Percentiles rank a stretch among this genome's conserved stretches.
These are phyloP conservation scores for Excoecaria agallocha DNA, from an alignment of 345 rosid species.

Conservation along the genomic window DNA sequence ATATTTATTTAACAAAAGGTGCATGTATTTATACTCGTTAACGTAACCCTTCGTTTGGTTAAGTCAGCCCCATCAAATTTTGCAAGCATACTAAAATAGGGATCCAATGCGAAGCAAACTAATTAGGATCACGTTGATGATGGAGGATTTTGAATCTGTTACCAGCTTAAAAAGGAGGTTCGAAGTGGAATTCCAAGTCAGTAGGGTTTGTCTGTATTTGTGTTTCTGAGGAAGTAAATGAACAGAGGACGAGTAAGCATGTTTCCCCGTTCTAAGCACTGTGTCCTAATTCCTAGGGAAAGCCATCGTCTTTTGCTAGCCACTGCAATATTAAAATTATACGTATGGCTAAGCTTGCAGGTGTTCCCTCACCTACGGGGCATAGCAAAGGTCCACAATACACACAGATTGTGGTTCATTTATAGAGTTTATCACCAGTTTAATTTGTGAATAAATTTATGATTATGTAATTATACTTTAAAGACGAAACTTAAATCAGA, in stretches of 20 bases:
- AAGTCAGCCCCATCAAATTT: too few relatives aligned
- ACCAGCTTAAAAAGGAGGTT: constrained; percentile 14
- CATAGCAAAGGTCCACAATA: too few relatives aligned
- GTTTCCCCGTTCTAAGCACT: constrained; percentile 17
- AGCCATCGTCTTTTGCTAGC: neutral
- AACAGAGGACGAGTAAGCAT: constrained; percentile 3
- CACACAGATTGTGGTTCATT: too few relatives aligned
- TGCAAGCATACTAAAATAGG: too few relatives aligned
- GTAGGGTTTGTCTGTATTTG: constrained; percentile 18
- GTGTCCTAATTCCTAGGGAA: constrained; percentile 21
- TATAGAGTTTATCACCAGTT: too few relatives aligned
- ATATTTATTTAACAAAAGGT: neutral
- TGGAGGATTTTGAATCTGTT: constrained; percentile 22
- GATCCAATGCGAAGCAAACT: too few relatives aligned
- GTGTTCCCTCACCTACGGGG: too few relatives aligned
- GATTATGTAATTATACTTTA: too few relatives aligned
- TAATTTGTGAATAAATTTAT: too few relatives aligned
- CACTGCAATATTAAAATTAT: constrained; percentile 4
- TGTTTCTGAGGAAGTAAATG: neutral
- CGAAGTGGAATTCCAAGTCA: constrained; percentile 38
- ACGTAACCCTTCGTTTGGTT: neutral
- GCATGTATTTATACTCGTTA: neutral
- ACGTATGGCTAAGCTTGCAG: neutral
- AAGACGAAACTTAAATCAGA: too few relatives aligned
- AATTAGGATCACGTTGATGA: neutral